phyloP scores from a whole-genome alignment of 805 yeast genomes.

The Candida multigemmis region DNA sequence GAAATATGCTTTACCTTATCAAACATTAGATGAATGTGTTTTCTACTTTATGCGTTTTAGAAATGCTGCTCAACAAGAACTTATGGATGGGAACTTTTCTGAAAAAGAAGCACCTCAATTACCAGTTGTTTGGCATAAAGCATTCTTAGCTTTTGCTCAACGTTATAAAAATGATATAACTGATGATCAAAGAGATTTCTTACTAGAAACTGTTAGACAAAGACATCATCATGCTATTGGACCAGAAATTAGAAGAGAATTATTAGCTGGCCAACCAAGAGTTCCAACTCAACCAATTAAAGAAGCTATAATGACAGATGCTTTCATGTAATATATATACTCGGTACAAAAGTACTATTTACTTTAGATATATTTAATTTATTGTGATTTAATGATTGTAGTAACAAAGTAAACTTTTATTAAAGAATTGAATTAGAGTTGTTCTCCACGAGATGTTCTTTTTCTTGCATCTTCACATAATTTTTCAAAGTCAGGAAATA shows the following conservation, averaged over 20 bases:
- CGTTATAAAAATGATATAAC: slow-evolving; percentile 95
- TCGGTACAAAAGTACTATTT: too few species aligned
- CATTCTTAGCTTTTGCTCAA: slow-evolving; percentile 89
- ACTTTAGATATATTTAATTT: too few species aligned
- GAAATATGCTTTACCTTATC: slow-evolving; percentile 94
- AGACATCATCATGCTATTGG: slow-evolving; percentile 85
- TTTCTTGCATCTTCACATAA: slow-evolving; percentile 29
- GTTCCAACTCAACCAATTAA: slow-evolving; percentile 18
- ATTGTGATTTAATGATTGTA: too few species aligned
- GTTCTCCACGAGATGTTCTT: slow-evolving; percentile 15
- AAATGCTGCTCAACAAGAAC: slow-evolving; percentile 39
- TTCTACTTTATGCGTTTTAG: slow-evolving; percentile 91
- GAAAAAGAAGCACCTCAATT: slow-evolving; percentile 44
- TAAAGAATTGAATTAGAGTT: slow-evolving; percentile 1
- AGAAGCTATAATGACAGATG: slow-evolving; percentile 31
- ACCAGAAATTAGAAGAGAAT: slow-evolving; percentile 90
- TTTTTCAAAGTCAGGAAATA: slow-evolving; percentile 25
- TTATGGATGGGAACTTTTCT: slow-evolving; percentile 25
- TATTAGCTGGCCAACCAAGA: slow-evolving; percentile 77
- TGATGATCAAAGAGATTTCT: slow-evolving; percentile 95
- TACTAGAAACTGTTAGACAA: slow-evolving; percentile 83
- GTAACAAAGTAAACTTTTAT: not conserved
- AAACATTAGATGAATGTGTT: slow-evolving; percentile 89
- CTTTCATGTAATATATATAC: slow-evolving; percentile 15
- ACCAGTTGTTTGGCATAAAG: slow-evolving; percentile 97